Base-by-base conservation (phyloP, 768 basidiomycete species). In the Filobasidium wieringae region DNA sequence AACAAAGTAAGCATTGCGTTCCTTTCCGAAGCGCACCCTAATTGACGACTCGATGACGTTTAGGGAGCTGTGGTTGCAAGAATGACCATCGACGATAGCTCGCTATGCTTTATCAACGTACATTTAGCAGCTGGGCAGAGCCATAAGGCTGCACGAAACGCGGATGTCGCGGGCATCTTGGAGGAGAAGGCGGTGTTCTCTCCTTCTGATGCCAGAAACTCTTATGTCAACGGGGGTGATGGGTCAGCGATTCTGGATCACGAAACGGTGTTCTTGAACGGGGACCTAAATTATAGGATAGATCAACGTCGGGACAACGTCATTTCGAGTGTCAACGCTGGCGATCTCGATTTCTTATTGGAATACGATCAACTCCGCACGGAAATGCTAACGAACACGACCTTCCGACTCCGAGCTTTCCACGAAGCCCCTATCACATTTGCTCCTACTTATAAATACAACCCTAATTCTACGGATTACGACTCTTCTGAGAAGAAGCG, bases 241-340 rank as follows among this genome's bases (percentile, higher is more conserved):
- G 93, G 93, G 1, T 81, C 88, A 34, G 89, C 87, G 81, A 83
- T 91, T 14, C 77, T 93, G 43, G 93, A 99, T 68, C 93, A 99
- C 72, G 93, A 99, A 67, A 81, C 93, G 50, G 88, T 91, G 56
- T 83, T 96, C 54, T 85, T 92, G 49, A 88, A 85, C 60, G 93
- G 93, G 0, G 93, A 97, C 73, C 80, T 99, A 76, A 99, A 99
- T 75, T 99, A 96, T 70, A 89, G 93, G 41, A 92, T 97, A 64
- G 92, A 97, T 73, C 84, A 87, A 66, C 83, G 90, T 1, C 80
- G 93, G 26, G 92, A 96, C 24, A 78, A 81, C 32, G 87, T 92
- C 64, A 75, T 89, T 47, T 75, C 83, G 0, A 80, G 83, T 30
- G 78, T 92, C 52, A 77, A 82, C n/a, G 76, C 82, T 0, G 80